A percentile compares a stretch with the other conserved stretches of the same genome.
phyloP scores from a whole-genome alignment of 2,329 filamentous ascomycete species.

The Fusarium brevicatenulatum region DNA sequence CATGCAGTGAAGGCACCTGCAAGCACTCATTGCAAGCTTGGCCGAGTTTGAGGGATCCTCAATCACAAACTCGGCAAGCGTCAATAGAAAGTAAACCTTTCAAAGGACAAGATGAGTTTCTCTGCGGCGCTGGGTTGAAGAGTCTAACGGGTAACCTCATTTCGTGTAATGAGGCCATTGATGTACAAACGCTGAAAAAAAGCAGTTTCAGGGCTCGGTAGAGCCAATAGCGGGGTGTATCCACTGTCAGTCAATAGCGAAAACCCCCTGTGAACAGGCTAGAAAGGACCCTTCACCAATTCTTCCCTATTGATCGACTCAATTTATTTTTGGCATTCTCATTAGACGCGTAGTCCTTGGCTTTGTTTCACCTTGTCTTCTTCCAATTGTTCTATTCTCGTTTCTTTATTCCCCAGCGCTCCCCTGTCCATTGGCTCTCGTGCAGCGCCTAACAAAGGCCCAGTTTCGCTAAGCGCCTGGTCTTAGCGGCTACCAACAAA shows the following conservation, averaged over 20 bases:
- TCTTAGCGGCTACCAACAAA: slow-evolving; percentile 30
- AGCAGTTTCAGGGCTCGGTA: neutral
- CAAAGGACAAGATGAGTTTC: fast-evolving
- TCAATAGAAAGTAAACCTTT: neutral
- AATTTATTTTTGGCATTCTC: neutral
- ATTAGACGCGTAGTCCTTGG: neutral
- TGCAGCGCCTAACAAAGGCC: slow-evolving; percentile 18
- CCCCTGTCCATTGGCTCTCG: slow-evolving; percentile 14
- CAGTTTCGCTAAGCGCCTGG: slow-evolving; percentile 42
- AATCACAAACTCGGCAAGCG: neutral
- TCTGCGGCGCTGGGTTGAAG: fast-evolving
- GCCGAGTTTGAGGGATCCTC: too few relatives aligned
- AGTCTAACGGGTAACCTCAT: too few relatives aligned
- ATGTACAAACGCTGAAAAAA: neutral
- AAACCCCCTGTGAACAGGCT: neutral
- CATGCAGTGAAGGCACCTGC: too few relatives aligned
- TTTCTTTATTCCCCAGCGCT: slow-evolving; percentile 12
- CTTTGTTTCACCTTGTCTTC: neutral
- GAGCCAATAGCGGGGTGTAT: neutral
- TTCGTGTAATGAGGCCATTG: too few relatives aligned
- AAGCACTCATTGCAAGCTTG: neutral
- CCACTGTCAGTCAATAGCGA: neutral
- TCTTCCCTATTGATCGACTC: neutral
- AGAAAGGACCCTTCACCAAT: neutral
- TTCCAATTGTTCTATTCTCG: slow-evolving; percentile 21